Conservation (phyloP, 352 stramenopile genomes). For the Globisporangium cederbergense region DNA sequence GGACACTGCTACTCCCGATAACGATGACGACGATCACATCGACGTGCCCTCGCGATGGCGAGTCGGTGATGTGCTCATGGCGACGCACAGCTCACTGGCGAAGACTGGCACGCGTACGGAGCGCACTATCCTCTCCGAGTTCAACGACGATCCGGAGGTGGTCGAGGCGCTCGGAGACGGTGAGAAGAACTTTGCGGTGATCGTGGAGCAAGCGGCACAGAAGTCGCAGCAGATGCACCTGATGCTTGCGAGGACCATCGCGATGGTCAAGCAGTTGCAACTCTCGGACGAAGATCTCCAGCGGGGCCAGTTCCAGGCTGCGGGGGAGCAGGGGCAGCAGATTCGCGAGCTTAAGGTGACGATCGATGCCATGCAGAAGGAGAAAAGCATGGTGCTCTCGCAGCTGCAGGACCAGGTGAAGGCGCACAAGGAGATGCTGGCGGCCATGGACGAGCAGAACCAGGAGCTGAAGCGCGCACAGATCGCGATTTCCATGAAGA, state of each 20-base stretch:
- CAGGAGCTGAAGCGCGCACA: slow-evolving; percentile 56
- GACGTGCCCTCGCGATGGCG: slow-evolving; percentile 39
- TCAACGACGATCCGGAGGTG: slow-evolving; percentile 49
- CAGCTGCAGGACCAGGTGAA: slow-evolving; percentile 60
- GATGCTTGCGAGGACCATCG: slow-evolving; percentile 31
- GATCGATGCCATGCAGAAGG: slow-evolving; percentile 53
- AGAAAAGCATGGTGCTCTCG: slow-evolving; percentile 51
- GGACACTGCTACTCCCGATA: slow-evolving; percentile 5
- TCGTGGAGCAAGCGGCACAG: slow-evolving; percentile 30
- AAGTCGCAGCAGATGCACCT: slow-evolving; percentile 36
- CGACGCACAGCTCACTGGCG: slow-evolving; percentile 57
- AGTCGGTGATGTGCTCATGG: slow-evolving; percentile 59
- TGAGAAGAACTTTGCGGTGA: slow-evolving; percentile 29
- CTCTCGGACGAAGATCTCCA: slow-evolving; percentile 21
- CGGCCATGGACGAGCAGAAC: slow-evolving; percentile 45
- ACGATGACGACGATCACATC: slow-evolving; percentile 17
- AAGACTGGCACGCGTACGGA: slow-evolving; percentile 55
- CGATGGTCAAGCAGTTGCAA: slow-evolving; percentile 54
- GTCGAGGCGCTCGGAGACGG: slow-evolving; percentile 33
- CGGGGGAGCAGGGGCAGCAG: slow-evolving; percentile 14
- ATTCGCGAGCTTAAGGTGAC: slow-evolving; percentile 45
- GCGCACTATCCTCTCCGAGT: slow-evolving; percentile 49
- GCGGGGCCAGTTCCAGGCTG: slow-evolving; percentile 12
- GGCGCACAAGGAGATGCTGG: slow-evolving; percentile 39
- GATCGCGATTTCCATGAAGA: slow-evolving; percentile 32